Evolutionary conservation across 768 basidiomycete species (phyloP).

Genomic region (Boletus reticulatus): DNA sequence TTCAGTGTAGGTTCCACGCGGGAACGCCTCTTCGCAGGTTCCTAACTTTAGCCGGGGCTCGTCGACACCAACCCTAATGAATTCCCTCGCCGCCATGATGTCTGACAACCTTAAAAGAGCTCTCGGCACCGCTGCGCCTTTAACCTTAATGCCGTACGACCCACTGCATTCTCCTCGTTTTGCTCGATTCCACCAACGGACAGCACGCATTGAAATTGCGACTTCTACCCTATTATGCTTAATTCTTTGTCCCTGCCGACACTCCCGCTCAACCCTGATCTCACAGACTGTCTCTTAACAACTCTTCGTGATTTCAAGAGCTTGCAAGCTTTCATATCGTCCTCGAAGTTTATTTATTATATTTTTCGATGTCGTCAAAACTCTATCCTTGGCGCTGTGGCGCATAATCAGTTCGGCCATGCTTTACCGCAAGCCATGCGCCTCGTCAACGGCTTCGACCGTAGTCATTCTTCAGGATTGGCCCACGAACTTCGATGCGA

Average conservation of each 20-base stretch:
- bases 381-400: conserved; percentile 31
- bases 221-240: conserved; percentile 1
- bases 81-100: too few species aligned
- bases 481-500: conserved; percentile 10
- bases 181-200: not conserved
- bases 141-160: too few species aligned
- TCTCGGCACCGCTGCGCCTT: too few species aligned
- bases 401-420: conserved; percentile 28
- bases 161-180: not conserved
- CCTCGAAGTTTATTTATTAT: conserved; percentile 31
- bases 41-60: too few species aligned
- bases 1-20: too few species aligned
- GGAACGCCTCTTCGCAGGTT: too few species aligned
- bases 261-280: conserved; percentile 24
- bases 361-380: conserved; percentile 29
- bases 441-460: conserved; percentile 17
- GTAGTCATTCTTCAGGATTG: not conserved
- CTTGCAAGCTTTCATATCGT: conserved; percentile 23
- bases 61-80: too few species aligned
- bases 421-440: conserved; percentile 33
- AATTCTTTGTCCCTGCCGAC: not conserved
- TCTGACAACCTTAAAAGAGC: too few species aligned
- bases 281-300: conserved; percentile 30
- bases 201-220: not conserved
- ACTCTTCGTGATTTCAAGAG: conserved; percentile 29